Evolutionary conservation across 139 green algal species (phyloP), one percentile per base, ranked within the genome.

Genomic region (Micractinium sp.): DNA sequence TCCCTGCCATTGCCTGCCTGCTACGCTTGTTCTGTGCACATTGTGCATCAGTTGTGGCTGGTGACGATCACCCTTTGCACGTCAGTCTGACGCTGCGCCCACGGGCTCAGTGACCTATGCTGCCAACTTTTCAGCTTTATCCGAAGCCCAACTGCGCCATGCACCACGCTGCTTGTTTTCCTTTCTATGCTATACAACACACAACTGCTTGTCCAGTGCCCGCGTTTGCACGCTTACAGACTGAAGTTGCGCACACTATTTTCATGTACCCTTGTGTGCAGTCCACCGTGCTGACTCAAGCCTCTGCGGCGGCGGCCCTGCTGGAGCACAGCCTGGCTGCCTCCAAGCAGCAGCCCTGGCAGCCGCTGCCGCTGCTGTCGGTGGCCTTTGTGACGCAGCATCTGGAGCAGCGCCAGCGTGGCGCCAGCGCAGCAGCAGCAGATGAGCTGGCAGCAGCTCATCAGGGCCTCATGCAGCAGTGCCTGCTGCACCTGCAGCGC

Each of bases 1-100:
- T 53, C 9, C 74, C 74, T 80, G 74, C 74, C 31, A 19, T 20
- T 39, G 33, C 74, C 35, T 3, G 76, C 38, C 23, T 29, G 66
- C 66, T 19, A 29, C 66, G 14, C 25, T 29, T 73, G 66, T 73
- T 73, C 23, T 12, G 7, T 73, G 66, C 77, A 60, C 2, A 56
- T 9, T 56, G 5, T 56, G 7, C 5, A 56, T 56, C 9, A 39
- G 39, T 33, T 25, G 77, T 60, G 85, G 85, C 91, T 90, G 60
- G 63, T 94, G 93, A 95, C 85, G 92, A 96, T 31, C 84, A 79
- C 31, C 53, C 71, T 66, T 96, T 96, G 94, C 94, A 96, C 94
- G 94, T 95, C 94, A 96, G 93, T 91, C 94, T 93, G 90, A 95
- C 41, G 63, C 63, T 71, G 63, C 31, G 71, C 3, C 31, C 31